phyloP scores from a whole-genome alignment of 1,284 basidiomycete genomes.

The Cryptococcus neoformans region DNA sequence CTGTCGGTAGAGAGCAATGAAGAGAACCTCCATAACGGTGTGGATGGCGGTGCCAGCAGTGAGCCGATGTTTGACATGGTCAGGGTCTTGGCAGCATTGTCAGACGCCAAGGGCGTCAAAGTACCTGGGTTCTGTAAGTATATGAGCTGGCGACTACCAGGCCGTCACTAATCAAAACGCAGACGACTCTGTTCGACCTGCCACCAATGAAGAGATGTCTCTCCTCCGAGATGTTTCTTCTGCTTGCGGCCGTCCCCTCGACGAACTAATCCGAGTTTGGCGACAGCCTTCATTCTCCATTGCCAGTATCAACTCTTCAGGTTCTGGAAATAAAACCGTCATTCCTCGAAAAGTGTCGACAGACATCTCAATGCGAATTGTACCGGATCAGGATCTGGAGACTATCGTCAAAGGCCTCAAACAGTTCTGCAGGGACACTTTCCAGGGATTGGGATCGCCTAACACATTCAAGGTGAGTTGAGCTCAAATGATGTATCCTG shows the following conservation, averaged over 20 bases:
- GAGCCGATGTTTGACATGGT: constrained; percentile 97
- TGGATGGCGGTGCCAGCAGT: constrained; percentile 80
- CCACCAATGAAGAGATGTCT: constrained; percentile 63
- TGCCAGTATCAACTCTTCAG: constrained; percentile 40
- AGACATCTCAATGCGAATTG: constrained; percentile 82
- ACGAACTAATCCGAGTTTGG: constrained; percentile 71
- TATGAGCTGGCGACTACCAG: too few species aligned
- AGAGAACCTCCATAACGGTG: constrained; percentile 56
- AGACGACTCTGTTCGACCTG: constrained; percentile 72
- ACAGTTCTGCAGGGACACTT: constrained; percentile 61
- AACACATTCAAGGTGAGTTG: constrained; percentile 65
- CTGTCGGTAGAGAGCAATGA: constrained; percentile 60
- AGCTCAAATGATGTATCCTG: background rate
- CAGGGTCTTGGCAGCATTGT: constrained; percentile 70
- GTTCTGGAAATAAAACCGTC: constrained; percentile 59
- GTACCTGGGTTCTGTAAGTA: constrained; percentile 82
- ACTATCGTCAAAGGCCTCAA: constrained; percentile 64
- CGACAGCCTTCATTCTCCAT: constrained; percentile 52
- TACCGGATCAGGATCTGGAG: constrained; percentile 79
- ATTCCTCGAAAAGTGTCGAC: constrained; percentile 78
- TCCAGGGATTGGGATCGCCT: constrained; percentile 61
- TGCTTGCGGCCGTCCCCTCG: constrained; percentile 61
- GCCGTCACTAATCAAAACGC: background rate
- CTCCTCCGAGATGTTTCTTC: constrained; percentile 66
- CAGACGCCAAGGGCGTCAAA: constrained; percentile 60